phyloP scores from a whole-genome alignment of 495 filamentous ascomycete genomes.

The Penicillium paxilli region DNA sequence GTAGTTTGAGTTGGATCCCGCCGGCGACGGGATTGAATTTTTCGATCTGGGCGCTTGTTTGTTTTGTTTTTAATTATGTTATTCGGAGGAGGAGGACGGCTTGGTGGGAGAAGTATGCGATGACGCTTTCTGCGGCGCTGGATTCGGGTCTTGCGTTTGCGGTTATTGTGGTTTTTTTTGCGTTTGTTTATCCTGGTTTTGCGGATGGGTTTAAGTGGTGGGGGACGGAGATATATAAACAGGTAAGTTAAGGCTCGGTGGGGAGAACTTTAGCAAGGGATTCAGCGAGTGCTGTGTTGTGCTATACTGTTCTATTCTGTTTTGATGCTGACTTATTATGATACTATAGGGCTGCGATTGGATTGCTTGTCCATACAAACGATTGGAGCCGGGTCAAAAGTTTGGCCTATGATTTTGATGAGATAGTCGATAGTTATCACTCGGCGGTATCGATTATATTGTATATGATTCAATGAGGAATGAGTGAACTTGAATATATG shows the following conservation, averaged over 20 bases:
- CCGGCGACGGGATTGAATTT: slow-evolving; percentile 55
- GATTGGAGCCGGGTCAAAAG: slow-evolving; percentile 24
- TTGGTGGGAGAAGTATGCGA: slow-evolving; percentile 91
- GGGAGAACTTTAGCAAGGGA: no score
- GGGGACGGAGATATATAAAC: slow-evolving; percentile 33
- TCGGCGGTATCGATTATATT: no score
- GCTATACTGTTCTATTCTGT: no score
- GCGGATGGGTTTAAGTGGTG: slow-evolving; percentile 29
- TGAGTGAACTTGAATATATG: no score
- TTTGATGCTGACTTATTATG: no score
- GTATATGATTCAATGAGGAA: no score
- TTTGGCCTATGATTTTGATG: slow-evolving; percentile 26
- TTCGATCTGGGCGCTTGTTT: slow-evolving; percentile 56
- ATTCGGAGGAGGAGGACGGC: slow-evolving; percentile 62
- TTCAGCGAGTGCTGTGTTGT: no score
- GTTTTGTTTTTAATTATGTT: slow-evolving; percentile 77
- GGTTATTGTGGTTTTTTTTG: slow-evolving; percentile 81
- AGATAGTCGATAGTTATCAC: no score
- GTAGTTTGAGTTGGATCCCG: slow-evolving; percentile 67
- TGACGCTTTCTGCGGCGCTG: slow-evolving; percentile 79
- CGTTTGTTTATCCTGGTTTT: slow-evolving; percentile 32
- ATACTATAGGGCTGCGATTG: slow-evolving; percentile 30
- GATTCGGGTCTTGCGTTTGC: slow-evolving; percentile 80
- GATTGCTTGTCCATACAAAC: slow-evolving; percentile 28
- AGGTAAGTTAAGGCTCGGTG: no score